Evolutionary conservation across 2,329 filamentous ascomycete species (phyloP), one percentile per base, ranked within the genome.

Genomic region (Paecilomyces sp.): DNA sequence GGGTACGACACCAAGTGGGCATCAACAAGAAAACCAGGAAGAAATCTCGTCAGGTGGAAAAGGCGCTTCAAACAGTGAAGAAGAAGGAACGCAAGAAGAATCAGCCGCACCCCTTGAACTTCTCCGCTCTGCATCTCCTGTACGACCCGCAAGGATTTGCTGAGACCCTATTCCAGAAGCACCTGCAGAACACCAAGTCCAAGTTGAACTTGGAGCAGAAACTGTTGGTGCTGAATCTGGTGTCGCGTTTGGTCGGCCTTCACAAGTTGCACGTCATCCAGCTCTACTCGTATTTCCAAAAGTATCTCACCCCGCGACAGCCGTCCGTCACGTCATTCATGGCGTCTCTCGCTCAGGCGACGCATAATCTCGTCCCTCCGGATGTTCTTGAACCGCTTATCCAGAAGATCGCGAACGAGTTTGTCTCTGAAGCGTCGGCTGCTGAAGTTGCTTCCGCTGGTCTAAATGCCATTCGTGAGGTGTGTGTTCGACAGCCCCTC

Each of bases 11-110:
- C 74, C 89, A 94, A 74, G 83, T 87, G 30, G 89, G 87, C 52
- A 95, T 97, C 79, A 97, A 96, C 81, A 99, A 97, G 78, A 99
- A 97, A 81, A 89, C 87, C 15, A 93, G 89, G 73, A 97, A 97
- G 81, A 88, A 90, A 66, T 85, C 88, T 57, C 89, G 88, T 67
- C 84, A 86, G 33, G 84, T 96, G 57, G 89, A 90, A 59, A 91
- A 87, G 72, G 94, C 94, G 0, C 84, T 92, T 3, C 85, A 87
- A n/a, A 90, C 88, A 64, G 84, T 96, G 50, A 95, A 91, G 79
- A 87, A 83, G 70, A 85, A 88, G 70, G 91, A 96, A 72, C 87
- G 87, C 71, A 95, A 95, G 81, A 97, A 96, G 84, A 85, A 86
- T 64, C 85, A 90, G 64, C 90, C 92, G 3, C 90, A 95, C 68